Base-by-base conservation (phyloP, 768 basidiomycete species). In the Mycena vulgaris region DNA sequence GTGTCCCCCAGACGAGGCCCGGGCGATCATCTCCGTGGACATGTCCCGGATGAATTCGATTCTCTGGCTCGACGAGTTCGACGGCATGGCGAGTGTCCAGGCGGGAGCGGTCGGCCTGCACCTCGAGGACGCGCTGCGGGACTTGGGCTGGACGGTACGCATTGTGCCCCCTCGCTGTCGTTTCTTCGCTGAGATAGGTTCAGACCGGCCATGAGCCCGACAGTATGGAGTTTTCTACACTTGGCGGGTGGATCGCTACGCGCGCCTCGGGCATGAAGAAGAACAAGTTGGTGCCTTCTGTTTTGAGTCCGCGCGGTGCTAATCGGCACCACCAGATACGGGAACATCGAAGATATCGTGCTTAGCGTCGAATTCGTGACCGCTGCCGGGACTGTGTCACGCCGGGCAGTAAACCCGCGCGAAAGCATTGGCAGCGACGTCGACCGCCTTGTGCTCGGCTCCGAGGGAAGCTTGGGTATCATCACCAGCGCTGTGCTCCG, bases 291-390 rank as follows among this genome's bases (percentile, higher is more conserved):
- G 31, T 30, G 9, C 2, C 6, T 11, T 35, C 17, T 30, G 13
- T 17, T 16, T 16, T 3, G n/a, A 14, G 27, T 14, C 11, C 17
- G 27, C 27, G 13, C 27, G 27, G 28, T 16, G 27, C 17, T 51
- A 6, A 51, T 19, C 9, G 7, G 7, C 11, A 16, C 27, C 28
- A 16, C 28, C 28, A 51, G 49, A 51, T 51, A 28, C 49, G 49
- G 53, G 11, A 35, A 55, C 33, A 55, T 55, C 33, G 55, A 56
- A 56, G 37, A 56, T 25, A 25, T 39, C 37, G 55, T 56, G 17
- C 21, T 55, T 17, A 55, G 52, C 52, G 52, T 55, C 52, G 52
- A 55, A 33, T 55, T n/a, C n/a, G 52, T 55, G 52, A 51, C 49
- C 16, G 10, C 49, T 51, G 25, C 49, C 33, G 53, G 35, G 30